Base-by-base conservation (phyloP, 495 filamentous ascomycete genomes). In the Neurospora sp. region DNA sequence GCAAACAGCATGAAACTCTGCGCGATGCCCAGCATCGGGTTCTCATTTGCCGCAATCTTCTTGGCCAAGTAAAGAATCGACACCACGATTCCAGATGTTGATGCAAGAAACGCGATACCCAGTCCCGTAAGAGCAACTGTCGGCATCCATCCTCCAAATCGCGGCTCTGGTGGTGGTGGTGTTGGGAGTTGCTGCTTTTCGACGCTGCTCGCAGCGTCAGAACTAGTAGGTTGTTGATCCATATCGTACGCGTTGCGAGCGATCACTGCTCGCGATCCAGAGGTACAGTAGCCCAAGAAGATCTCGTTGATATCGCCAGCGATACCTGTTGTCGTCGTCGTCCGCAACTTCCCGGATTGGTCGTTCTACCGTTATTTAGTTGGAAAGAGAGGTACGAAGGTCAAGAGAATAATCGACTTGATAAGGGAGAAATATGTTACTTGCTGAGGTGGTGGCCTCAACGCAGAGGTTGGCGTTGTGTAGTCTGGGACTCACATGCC, bases 1-100 rank as follows among this genome's bases (percentile, higher is more conserved):
- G 76, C 41, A 59, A 76, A 77, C 31, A 76, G 35, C 7, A 74
- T 71, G 40, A 77, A 74, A 39, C 74, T 72, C 10, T 77, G 76
- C 42, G 72, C 70, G 37, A 76, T 71, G 4, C 48, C 74, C 12
- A 54, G 62, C 12, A 70, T 54, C 6, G 42, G 44, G 12, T 38
- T 72, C 2, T 20, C n/a, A 5, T 66, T 66, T 66, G 54, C 54
- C 3, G 54, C 27, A 66, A 66, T 66, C 27, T 66, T 66, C 27
- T 66, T 66, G 23, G 54, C 27, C 54, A 66, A 66, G 27, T 66
- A 66, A 18, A 66, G 54, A 6, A 66, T 66, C 12, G 54, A 66
- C 14, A 66, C 54, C 2, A 66, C 23, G 54, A 66, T 66, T 31
- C 54, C 54, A 18, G 54, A 35, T 37, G 54, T 66, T 66, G 54